Evolutionary conservation across 768 basidiomycete species (phyloP), one percentile per base, ranked within the genome.

Genomic region (Crepidotus variabilis): DNA sequence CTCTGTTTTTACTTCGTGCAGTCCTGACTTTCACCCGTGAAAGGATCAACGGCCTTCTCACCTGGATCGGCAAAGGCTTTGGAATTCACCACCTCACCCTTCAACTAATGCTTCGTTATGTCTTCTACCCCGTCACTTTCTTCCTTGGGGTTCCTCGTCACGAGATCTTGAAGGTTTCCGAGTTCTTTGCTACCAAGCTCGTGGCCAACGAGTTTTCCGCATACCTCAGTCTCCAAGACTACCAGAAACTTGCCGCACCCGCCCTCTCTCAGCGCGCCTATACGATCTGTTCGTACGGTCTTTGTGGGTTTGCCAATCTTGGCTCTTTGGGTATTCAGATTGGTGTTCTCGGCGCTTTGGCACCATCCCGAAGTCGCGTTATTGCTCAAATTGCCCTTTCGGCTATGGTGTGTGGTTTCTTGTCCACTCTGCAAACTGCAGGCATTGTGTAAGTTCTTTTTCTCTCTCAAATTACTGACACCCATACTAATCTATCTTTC

Each of bases 221-320:
- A 3, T 94, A 94, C 72, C 65, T 71, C 51, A 77, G 78, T 32
- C 77, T 92, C 52, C 77, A 85, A 58, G 71, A 72, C 1, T 72
- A 85, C 45, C 75, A 75, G 74, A 53, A 61, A 10, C 66, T 60
- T 6, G 55, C 69, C n/a, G 58, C 59, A 8, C 71, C 77, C 50
- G 82, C 88, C 2, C 80, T 94, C 51, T 85, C 85, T 20, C 76
- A 71, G 28, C 90, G 89, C 55, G 90, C 85, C 20, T 93, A 78
- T 72, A 88, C 87, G 52, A 94, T 95, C 62, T 85, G 88, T 13
- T 85, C 88, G 33, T 96, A 94, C 68, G 87, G 88, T 14, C 84
- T 95, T 14, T 94, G 92, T 70, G 94, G 94, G 9, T 96, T 96
- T 65, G 91, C 91, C 57, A 95, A 95, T 68, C 75, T 92, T 47